These are phyloP conservation scores for Ceratocystis cubensis DNA, from an alignment of 2,329 filamentous ascomycete species.

Conservation along the genomic window DNA sequence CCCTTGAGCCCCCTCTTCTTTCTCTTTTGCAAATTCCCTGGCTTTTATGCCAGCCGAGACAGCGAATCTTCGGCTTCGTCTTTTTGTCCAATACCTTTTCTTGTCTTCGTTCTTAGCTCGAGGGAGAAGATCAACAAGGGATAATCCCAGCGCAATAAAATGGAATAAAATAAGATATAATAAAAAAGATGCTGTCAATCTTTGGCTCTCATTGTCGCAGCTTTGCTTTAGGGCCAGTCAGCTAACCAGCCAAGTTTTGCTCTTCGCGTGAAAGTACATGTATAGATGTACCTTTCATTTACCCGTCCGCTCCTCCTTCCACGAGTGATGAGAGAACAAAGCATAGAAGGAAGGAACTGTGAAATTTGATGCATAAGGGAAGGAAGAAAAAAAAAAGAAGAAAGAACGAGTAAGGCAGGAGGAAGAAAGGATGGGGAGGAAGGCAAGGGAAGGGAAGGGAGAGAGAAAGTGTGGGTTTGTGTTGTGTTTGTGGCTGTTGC, in stretches of 20 bases:
- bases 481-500: background rate
- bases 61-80: background rate
- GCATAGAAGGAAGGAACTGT: constrained; percentile 1
- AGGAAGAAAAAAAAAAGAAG: background rate
- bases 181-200: background rate
- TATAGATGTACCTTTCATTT: background rate
- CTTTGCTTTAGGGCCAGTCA: background rate
- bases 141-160: background rate
- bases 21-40: background rate
- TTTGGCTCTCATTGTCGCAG: background rate
- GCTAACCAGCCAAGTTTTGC: too few relatives aligned
- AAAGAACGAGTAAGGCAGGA: background rate
- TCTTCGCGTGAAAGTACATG: background rate
- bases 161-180: background rate
- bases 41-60: constrained; percentile 3
- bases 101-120: background rate
- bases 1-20: background rate
- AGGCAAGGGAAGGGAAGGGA: background rate
- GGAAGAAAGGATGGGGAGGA: background rate
- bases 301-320: background rate
- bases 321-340: background rate
- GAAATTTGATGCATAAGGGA: background rate
- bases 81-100: background rate
- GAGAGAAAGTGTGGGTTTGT: background rate
- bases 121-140: constrained; percentile 1